phyloP scores from a whole-genome alignment of 345 rosid species.

The Chamaenerion angustifolium region DNA sequence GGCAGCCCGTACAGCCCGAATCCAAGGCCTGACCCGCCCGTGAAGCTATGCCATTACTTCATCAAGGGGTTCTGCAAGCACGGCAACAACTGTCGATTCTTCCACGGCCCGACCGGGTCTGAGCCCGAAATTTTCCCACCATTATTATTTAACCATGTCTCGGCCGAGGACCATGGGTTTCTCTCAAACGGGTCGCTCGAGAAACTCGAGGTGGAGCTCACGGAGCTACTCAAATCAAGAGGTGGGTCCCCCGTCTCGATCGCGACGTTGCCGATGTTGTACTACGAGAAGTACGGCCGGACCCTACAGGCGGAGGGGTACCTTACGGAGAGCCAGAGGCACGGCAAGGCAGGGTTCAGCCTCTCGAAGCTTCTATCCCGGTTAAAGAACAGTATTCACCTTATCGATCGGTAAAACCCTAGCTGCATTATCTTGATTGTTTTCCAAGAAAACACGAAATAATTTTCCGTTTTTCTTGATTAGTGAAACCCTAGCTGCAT shows the following conservation, averaged over 20 bases:
- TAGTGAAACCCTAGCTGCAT: background rate
- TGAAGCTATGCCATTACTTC: conserved; percentile 84
- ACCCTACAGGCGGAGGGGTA: conserved; percentile 93
- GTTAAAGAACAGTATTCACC: conserved; percentile 65
- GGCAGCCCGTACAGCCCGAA: background rate
- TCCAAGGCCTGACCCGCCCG: conserved; percentile 61
- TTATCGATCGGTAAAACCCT: conserved; percentile 63
- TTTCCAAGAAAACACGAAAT: too few species aligned
- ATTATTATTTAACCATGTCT: conserved; percentile 28
- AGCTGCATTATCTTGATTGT: background rate
- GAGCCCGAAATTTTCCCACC: conserved; percentile 40
- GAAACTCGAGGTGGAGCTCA: conserved; percentile 71
- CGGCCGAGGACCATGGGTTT: conserved; percentile 41
- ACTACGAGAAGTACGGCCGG: conserved; percentile 70
- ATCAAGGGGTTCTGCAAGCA: conserved; percentile 82
- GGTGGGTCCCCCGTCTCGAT: conserved; percentile 87
- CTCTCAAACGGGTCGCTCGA: conserved; percentile 59
- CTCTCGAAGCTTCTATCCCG: conserved; percentile 88
- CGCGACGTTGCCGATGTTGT: conserved; percentile 87
- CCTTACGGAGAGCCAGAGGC: conserved; percentile 95
- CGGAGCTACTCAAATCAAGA: conserved; percentile 62
- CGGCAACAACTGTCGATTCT: conserved; percentile 71
- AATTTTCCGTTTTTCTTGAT: background rate
- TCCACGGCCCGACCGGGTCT: conserved; percentile 38
- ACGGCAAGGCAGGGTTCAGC: conserved; percentile 88